phyloP scores from a whole-genome alignment of 2,329 filamentous ascomycete species.

The Eutypella sp. region DNA sequence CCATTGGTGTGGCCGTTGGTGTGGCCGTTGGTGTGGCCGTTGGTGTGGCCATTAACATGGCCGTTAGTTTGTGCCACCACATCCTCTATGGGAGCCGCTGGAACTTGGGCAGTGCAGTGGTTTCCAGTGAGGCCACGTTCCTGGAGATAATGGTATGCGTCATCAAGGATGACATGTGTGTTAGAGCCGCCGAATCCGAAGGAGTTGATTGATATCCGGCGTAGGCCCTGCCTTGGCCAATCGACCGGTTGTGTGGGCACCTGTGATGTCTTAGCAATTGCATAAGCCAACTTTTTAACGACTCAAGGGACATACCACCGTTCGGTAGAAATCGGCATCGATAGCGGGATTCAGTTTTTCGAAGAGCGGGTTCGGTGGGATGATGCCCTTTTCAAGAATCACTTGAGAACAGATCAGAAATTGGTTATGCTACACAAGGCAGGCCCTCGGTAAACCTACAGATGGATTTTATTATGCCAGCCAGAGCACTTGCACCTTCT shows the following conservation, averaged over 20 bases:
- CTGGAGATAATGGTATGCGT: constrained; percentile 18
- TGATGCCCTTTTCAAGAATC: constrained; percentile 23
- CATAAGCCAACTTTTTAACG: background rate
- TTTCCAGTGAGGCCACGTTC: constrained; percentile 11
- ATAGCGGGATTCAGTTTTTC: constrained; percentile 21
- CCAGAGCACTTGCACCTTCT: constrained; percentile 21
- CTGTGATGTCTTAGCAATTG: constrained; percentile 2
- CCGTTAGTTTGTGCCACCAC: background rate
- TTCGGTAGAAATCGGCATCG: constrained; percentile 17
- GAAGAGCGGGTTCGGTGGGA: constrained; percentile 26
- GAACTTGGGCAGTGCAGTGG: constrained; percentile 10
- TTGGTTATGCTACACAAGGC: background rate
- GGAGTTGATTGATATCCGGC: constrained; percentile 25
- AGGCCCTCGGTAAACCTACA: constrained; percentile 2
- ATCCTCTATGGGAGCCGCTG: background rate
- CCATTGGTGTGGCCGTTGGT: constrained; percentile 5
- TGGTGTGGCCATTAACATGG: background rate
- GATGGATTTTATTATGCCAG: constrained; percentile 27
- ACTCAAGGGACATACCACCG: constrained; percentile 12
- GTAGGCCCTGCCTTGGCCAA: constrained; percentile 30
- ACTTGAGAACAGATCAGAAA: constrained; percentile 9
- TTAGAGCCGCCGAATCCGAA: constrained; percentile 25
- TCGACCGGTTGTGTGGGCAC: constrained; percentile 15
- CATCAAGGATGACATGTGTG: constrained; percentile 20
- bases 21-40: background rate